A percentile compares a stretch with the other conserved stretches of the same genome.
Conservation (phyloP, 2,329 filamentous ascomycete species). For the Cytospora chrysosperma region DNA sequence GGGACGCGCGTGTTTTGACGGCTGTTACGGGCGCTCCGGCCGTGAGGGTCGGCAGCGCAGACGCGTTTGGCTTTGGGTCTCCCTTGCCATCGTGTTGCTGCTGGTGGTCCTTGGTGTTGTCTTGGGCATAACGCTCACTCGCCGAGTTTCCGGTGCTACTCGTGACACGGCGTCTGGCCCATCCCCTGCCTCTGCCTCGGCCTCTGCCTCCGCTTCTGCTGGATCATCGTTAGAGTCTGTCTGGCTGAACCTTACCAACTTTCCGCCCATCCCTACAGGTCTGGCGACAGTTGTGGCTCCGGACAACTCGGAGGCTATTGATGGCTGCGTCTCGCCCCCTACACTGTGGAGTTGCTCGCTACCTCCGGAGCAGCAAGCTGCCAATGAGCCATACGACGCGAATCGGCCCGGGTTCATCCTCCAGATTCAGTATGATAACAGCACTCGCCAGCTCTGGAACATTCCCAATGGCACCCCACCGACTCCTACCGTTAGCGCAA, state of each 20-base stretch:
- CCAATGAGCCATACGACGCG: slow-evolving; percentile 60
- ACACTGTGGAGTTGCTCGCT: slow-evolving; percentile 85
- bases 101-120: slow-evolving; percentile 58
- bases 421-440: slow-evolving; percentile 72
- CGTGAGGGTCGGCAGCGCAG: slow-evolving; percentile 63
- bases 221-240: slow-evolving; percentile 31
- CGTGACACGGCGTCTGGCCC: slow-evolving; percentile 1
- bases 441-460: slow-evolving; percentile 52
- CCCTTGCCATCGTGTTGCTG: slow-evolving; percentile 46
- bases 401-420: slow-evolving; percentile 78
- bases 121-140: slow-evolving; percentile 45
- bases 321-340: slow-evolving; percentile 68
- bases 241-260: slow-evolving; percentile 85
- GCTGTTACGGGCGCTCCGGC: slow-evolving; percentile 63
- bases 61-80: slow-evolving; percentile 56
- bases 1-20: slow-evolving; percentile 63
- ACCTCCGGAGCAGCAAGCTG: slow-evolving; percentile 72
- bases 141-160: neutral
- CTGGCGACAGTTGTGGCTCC: slow-evolving; percentile 76
- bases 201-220: slow-evolving; percentile 2
- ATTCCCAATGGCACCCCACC: slow-evolving; percentile 38
- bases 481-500: slow-evolving; percentile 24
- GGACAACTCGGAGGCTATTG: slow-evolving; percentile 61
- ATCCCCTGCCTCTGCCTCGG: slow-evolving; percentile 4
- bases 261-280: slow-evolving; percentile 83